Evolutionary conservation across 306 rosid genomes (phyloP).

Genomic region (Bauhinia variegata): DNA sequence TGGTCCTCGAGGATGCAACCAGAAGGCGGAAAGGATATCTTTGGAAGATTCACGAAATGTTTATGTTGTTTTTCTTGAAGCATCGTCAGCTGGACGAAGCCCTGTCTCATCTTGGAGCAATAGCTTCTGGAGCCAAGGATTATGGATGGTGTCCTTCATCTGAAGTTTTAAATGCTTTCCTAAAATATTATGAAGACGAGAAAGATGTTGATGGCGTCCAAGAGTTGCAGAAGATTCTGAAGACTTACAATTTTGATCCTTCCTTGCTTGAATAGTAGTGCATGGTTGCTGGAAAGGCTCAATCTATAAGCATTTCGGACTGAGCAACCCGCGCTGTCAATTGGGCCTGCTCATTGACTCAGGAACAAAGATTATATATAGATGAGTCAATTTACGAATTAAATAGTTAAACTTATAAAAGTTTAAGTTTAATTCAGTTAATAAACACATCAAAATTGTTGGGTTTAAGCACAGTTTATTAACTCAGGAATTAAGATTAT

Average conservation of each 20-base stretch:
- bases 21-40: slow-evolving; percentile 59
- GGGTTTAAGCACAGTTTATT: too few relatives aligned
- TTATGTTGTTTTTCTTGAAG: slow-evolving; percentile 63
- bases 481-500: too few relatives aligned
- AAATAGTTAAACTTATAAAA: too few relatives aligned
- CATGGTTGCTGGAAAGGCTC: slow-evolving; percentile 42
- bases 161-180: slow-evolving; percentile 49
- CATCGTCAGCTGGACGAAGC: slow-evolving; percentile 53
- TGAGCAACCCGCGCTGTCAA: too few relatives aligned
- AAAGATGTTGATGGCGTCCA: slow-evolving; percentile 64
- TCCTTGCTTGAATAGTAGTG: slow-evolving; percentile 54
- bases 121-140: slow-evolving; percentile 46
- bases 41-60: slow-evolving; percentile 55
- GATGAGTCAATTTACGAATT: too few relatives aligned
- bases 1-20: slow-evolving; percentile 51
- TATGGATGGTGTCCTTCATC: slow-evolving; percentile 54
- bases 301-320: slow-evolving; percentile 9
- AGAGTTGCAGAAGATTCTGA: slow-evolving; percentile 60
- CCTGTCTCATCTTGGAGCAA: slow-evolving; percentile 53
- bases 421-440: too few relatives aligned
- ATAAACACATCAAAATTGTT: too few relatives aligned
- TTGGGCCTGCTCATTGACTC: too few relatives aligned
- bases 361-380: too few relatives aligned
- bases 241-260: slow-evolving; percentile 52
- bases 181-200: slow-evolving; percentile 64